phyloP scores from a whole-genome alignment of 768 basidiomycete genomes.

The Tylopilus subfusipes region DNA sequence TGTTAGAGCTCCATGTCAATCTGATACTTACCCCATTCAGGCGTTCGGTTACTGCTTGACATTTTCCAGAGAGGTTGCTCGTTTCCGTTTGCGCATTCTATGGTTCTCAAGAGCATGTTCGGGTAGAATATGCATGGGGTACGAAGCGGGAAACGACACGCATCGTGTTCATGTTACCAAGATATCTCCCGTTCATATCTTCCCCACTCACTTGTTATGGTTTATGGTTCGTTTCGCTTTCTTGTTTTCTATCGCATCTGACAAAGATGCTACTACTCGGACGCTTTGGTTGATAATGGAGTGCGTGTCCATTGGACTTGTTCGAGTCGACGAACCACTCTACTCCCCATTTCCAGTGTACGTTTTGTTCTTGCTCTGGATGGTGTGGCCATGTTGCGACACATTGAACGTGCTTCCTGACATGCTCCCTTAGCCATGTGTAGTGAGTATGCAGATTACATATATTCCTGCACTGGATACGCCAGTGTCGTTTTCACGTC shows the following conservation, averaged over 20 bases:
- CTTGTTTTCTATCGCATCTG: neutral
- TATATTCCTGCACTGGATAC: slow-evolving; percentile 20
- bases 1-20: neutral
- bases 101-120: neutral
- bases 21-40: slow-evolving; percentile 3
- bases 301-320: slow-evolving; percentile 1
- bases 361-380: slow-evolving; percentile 15
- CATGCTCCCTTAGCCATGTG: slow-evolving; percentile 7
- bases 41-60: slow-evolving; percentile 24
- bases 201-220: slow-evolving; percentile 18
- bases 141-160: slow-evolving; percentile 23
- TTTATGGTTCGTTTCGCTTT: slow-evolving; percentile 14
- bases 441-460: neutral
- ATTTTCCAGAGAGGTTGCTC: slow-evolving; percentile 19
- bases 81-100: neutral
- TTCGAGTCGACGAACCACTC: neutral
- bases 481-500: slow-evolving; percentile 10
- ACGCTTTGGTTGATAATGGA: neutral
- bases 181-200: slow-evolving; percentile 26
- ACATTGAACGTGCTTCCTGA: neutral
- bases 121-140: slow-evolving; percentile 26
- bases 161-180: slow-evolving; percentile 24
- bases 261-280: slow-evolving; percentile 3
- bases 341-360: slow-evolving; percentile 12
- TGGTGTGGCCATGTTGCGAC: slow-evolving; percentile 3